These are phyloP conservation scores for Psilocybe azurescens DNA, from an alignment of 768 basidiomycete species.

Conservation along the genomic window DNA sequence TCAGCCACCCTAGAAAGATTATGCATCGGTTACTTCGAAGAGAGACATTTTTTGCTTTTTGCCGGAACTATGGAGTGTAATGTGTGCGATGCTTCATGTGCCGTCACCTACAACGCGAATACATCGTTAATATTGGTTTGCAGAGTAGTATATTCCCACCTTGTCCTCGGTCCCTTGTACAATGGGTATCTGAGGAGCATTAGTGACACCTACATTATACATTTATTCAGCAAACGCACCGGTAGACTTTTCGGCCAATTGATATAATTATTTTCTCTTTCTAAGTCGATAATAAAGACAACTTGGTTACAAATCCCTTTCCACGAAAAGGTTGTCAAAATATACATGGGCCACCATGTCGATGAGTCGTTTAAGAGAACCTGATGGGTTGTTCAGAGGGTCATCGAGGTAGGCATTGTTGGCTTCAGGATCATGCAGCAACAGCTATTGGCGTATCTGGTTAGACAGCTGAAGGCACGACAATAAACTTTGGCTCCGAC, in stretches of 20 bases:
- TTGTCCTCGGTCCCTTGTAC: slow-evolving; percentile 70
- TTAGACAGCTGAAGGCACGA: background rate
- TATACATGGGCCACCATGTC: slow-evolving; percentile 68
- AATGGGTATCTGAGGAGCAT: slow-evolving; percentile 56
- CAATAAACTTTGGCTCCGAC: slow-evolving; percentile 5
- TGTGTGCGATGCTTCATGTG: slow-evolving; percentile 52
- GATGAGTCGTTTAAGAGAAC: slow-evolving; percentile 61
- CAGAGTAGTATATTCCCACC: slow-evolving; percentile 33
- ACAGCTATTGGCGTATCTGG: slow-evolving; percentile 34
- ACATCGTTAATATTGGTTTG: no score
- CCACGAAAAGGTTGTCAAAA: background rate
- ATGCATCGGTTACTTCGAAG: slow-evolving; percentile 32
- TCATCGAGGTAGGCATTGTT: slow-evolving; percentile 62
- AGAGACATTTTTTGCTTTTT: slow-evolving; percentile 53
- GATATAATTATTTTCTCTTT: slow-evolving; percentile 62
- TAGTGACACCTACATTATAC: slow-evolving; percentile 31
- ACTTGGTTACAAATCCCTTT: background rate
- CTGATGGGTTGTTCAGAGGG: slow-evolving; percentile 56
- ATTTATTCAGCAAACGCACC: slow-evolving; percentile 38
- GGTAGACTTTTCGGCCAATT: slow-evolving; percentile 73
- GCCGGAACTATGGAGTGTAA: slow-evolving; percentile 59
- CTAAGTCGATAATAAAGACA: slow-evolving; percentile 35
- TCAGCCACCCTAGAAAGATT: slow-evolving; percentile 47
- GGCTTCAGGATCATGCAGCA: slow-evolving; percentile 51
- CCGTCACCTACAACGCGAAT: slow-evolving; percentile 50